phyloP scores from a whole-genome alignment of 148 eudicot species.

The Rhododendron simsii region DNA sequence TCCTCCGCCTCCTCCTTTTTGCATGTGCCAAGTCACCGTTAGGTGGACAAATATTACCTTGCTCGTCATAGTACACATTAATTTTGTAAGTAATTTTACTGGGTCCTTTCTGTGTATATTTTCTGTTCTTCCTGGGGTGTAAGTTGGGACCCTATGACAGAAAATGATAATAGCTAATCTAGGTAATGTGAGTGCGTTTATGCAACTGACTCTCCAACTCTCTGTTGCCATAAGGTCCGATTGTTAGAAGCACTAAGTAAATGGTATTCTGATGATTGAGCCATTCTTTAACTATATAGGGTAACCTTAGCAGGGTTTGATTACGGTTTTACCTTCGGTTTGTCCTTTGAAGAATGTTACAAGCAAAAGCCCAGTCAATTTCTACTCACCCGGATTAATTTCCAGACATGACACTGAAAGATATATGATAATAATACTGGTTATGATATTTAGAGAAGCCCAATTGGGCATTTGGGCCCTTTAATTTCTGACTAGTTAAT shows the following conservation, averaged over 20 bases:
- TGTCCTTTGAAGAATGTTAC: not conserved
- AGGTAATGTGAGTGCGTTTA: not conserved
- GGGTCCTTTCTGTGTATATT: not conserved
- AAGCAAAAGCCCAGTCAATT: not conserved
- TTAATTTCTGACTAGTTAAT: not conserved
- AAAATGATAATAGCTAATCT: not conserved
- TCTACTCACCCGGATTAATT: not conserved
- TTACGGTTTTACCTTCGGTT: not conserved
- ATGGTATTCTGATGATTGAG: not conserved
- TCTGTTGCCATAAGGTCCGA: not conserved
- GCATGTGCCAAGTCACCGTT: conserved; percentile 2
- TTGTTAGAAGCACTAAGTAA: not conserved
- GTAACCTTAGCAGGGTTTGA: not conserved
- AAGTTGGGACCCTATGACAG: not conserved
- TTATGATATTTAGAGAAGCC: too few relatives aligned
- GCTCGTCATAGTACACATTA: not conserved
- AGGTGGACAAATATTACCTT: not conserved
- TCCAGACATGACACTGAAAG: not conserved
- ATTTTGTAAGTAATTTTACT: too few relatives aligned
- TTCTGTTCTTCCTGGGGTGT: not conserved
- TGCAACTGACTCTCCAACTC: not conserved
- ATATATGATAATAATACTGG: not conserved
- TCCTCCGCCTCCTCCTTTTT: not conserved
- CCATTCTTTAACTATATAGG: not conserved
- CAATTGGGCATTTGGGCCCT: too few relatives aligned